phyloP scores from a whole-genome alignment of 2,329 filamentous ascomycete genomes.

The Fusarium sp. region DNA sequence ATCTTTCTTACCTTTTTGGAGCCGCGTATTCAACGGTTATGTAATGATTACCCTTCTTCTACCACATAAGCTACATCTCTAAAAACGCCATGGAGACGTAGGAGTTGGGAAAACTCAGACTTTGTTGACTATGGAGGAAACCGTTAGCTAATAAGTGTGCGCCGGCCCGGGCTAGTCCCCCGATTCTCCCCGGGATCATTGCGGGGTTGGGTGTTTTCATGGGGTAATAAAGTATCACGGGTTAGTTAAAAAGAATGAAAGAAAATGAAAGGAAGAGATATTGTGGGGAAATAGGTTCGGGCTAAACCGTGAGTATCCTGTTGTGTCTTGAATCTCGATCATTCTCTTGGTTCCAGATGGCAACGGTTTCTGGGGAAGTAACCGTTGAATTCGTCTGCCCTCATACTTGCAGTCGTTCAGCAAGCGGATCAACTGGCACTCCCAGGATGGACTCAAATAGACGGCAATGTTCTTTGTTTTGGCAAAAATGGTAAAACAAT shows the following conservation, averaged over 20 bases:
- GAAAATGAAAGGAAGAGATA: background rate
- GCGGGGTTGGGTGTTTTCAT: conserved; percentile 36
- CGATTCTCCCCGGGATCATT: conserved; percentile 34
- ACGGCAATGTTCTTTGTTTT: background rate
- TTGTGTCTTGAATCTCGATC: background rate
- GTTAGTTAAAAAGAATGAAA: conserved; percentile 5
- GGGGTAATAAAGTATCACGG: conserved; percentile 30
- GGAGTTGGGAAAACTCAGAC: conserved; percentile 4
- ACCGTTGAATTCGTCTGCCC: background rate
- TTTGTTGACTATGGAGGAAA: conserved; percentile 14
- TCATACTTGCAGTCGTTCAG: too few relatives aligned
- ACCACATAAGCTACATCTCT: background rate
- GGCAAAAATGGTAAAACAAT: too few relatives aligned
- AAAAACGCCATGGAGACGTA: conserved; percentile 12
- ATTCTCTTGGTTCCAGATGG: background rate
- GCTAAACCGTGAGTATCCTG: conserved; percentile 4
- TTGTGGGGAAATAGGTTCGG: background rate
- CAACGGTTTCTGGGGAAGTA: background rate
- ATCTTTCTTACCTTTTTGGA: background rate
- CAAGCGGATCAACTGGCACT: too few relatives aligned
- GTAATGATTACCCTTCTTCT: conserved; percentile 26
- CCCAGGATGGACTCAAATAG: too few relatives aligned
- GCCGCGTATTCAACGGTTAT: conserved; percentile 15
- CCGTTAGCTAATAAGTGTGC: conserved; percentile 35
- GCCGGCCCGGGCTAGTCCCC: conserved; percentile 27